These are phyloP conservation scores for Moniliophthora roreri DNA, from an alignment of 1,284 basidiomycete species.

Conservation along the genomic window DNA sequence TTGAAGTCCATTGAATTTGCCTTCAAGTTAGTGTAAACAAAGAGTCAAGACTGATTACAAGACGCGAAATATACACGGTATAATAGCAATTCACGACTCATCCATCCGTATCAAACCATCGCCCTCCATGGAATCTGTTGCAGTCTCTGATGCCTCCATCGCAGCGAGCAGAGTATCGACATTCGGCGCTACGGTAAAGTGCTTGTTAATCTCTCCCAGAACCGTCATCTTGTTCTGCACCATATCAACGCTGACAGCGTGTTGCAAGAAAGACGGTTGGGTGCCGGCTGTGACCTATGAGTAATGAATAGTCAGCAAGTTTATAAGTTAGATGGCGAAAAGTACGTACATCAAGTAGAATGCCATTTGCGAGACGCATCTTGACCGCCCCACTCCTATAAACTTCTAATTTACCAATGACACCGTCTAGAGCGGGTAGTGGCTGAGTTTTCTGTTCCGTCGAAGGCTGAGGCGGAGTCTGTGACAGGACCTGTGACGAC, in stretches of 20 bases:
- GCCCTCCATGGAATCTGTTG: conserved; percentile 33
- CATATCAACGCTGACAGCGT: conserved; percentile 76
- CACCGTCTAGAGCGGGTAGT: conserved; percentile 60
- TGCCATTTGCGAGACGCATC: conserved; percentile 79
- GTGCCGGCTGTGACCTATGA: conserved; percentile 80
- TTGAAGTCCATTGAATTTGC: no score
- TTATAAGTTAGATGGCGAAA: conserved; percentile 5
- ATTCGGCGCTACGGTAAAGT: conserved; percentile 86
- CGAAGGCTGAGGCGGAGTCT: conserved; percentile 21
- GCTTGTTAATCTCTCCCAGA: conserved; percentile 83
- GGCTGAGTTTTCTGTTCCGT: conserved; percentile 29
- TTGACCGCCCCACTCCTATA: conserved; percentile 86
- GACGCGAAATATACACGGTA: no score
- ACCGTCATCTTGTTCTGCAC: conserved; percentile 62
- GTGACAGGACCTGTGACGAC: conserved; percentile 30
- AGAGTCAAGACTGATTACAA: no score
- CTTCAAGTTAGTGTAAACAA: no score
- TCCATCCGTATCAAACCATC: conserved; percentile 64
- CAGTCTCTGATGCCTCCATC: conserved; percentile 45
- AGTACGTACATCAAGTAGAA: conserved; percentile 76
- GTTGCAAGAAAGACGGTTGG: conserved; percentile 87
- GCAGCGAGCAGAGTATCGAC: conserved; percentile 76
- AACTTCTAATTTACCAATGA: conserved; percentile 81
- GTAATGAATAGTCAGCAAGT: conserved; percentile 8
- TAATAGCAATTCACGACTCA: conserved; percentile 13